These are phyloP conservation scores for Penicillium sp. DNA, from an alignment of 2,329 filamentous ascomycete genomes.

Conservation along the genomic window DNA sequence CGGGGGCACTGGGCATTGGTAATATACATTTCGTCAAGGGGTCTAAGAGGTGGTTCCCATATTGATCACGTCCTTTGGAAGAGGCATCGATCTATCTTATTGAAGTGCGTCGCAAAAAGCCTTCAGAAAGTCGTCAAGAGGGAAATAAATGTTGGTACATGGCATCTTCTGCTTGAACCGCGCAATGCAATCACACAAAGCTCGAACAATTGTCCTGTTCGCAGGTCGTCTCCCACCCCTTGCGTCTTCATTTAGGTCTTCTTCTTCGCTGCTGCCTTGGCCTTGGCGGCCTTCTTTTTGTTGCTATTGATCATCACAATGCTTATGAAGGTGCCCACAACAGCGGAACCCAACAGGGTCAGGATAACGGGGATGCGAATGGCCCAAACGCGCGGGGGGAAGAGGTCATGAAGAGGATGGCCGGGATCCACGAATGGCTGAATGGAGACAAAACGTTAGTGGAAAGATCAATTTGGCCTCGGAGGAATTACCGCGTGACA, in stretches of 20 bases:
- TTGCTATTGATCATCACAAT: slow-evolving; percentile 99
- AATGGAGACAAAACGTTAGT: not conserved
- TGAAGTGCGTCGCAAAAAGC: not conserved
- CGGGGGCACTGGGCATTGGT: too few species aligned
- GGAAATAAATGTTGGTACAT: slow-evolving; percentile 9
- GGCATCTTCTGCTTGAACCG: not conserved
- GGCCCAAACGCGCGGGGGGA: slow-evolving; percentile 96
- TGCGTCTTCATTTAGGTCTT: slow-evolving; percentile 56
- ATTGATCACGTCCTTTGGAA: not conserved
- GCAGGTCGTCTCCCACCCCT: not conserved
- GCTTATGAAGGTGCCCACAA: slow-evolving; percentile 91
- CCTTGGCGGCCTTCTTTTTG: slow-evolving; percentile 93
- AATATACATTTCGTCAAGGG: too few species aligned
- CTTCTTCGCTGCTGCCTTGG: slow-evolving; percentile 76
- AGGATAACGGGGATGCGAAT: slow-evolving; percentile 98
- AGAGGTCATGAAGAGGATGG: slow-evolving; percentile 88
- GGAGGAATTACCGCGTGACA: too few species aligned
- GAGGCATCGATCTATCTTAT: not conserved
- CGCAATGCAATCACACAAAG: slow-evolving; percentile 2
- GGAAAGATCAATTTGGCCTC: not conserved
- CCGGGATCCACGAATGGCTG: slow-evolving; percentile 96
- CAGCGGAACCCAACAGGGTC: slow-evolving; percentile 81
- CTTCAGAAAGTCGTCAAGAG: not conserved
- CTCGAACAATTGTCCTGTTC: too few species aligned
- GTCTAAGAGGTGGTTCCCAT: too few species aligned